Evolutionary conservation across 495 filamentous ascomycete genomes (phyloP), one percentile per base, ranked within the genome.

Genomic region (Trichocladium uniseriatum): DNA sequence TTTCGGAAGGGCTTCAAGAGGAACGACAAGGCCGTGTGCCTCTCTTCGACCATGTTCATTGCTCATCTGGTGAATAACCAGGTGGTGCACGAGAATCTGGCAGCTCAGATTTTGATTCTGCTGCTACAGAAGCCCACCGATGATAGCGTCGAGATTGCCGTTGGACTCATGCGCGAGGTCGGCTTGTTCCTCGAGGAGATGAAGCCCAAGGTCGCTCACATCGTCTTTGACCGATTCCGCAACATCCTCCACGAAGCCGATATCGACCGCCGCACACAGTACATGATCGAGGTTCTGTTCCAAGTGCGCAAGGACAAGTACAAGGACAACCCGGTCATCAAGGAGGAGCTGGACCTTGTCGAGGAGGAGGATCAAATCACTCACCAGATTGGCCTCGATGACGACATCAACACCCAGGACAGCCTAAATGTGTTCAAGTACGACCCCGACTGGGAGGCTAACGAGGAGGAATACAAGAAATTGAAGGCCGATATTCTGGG

Each of bases 311-410:
- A 95, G 66, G 92, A 97, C 64, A 82, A 84, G 42, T 99, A 91
- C 71, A 96, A 95, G 70, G 88, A 97, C 58, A 87, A 96, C 53
- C 88, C 80, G 6, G 82, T 87, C 1, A 76, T 99, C 59, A 88
- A 82, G 58, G 88, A 95, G 59, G 94, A 97, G 59, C 73, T 99
- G 28, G 92, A 99, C 69, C 65, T 99, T 13, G 84, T 99, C 16
- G 89, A 95, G 63, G 94, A 97, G 60, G 91, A 96, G 59, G 92
- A 99, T 59, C 91, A 96, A 53, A 94, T 96, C 52, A 96, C 91
- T 1, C 92, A 98, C 65, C 77, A 75, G 43, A 70, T 84, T 16
- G 79, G 80, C 16, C 67, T 97, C 21, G 85, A 89, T 51, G 89
- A 87, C 52, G 81, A 89, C 18, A 76, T 95, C 49, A 84, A 89